phyloP scores from a whole-genome alignment of 2,329 filamentous ascomycete species.

The Fusarium mundagurra region DNA sequence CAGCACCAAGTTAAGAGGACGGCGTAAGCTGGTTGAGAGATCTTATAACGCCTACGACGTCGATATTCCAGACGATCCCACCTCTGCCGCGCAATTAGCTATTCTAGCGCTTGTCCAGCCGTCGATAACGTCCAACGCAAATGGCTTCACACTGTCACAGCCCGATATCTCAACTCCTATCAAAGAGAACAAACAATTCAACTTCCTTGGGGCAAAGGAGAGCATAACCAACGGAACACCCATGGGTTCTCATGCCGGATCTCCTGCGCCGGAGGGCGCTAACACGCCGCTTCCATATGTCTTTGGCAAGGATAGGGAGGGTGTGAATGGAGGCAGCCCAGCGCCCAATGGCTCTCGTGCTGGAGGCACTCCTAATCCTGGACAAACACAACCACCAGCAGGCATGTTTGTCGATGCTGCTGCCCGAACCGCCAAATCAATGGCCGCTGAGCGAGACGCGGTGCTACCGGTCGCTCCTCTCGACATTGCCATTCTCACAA shows the following conservation, averaged over 20 bases:
- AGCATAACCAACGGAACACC: conserved; percentile 82
- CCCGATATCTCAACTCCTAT: conserved; percentile 66
- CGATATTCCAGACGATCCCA: conserved; percentile 85
- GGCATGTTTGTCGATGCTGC: conserved; percentile 62
- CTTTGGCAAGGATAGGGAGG: conserved; percentile 59
- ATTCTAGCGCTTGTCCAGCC: conserved; percentile 70
- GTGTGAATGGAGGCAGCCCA: conserved; percentile 60
- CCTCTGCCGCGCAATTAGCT: conserved; percentile 82
- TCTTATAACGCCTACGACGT: conserved; percentile 96
- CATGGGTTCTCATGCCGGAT: conserved; percentile 85
- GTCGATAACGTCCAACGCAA: conserved; percentile 59
- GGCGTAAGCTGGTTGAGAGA: conserved; percentile 83
- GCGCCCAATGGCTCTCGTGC: conserved; percentile 63
- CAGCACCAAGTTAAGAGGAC: conserved; percentile 78
- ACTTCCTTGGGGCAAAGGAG: conserved; percentile 68
- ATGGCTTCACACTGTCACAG: conserved; percentile 55
- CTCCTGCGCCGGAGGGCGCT: conserved; percentile 81
- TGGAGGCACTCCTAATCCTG: conserved; percentile 56
- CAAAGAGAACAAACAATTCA: conserved; percentile 74
- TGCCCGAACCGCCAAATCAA: conserved; percentile 59
- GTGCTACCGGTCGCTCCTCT: conserved; percentile 85
- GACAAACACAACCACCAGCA: conserved; percentile 51
- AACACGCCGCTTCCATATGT: conserved; percentile 72
- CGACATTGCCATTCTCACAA: conserved; percentile 89
- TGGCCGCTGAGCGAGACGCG: conserved; percentile 78